Evolutionary conservation across 257 asterid species (phyloP), one percentile per base, ranked within the genome.

Genomic region (Hygrophila difformis): DNA sequence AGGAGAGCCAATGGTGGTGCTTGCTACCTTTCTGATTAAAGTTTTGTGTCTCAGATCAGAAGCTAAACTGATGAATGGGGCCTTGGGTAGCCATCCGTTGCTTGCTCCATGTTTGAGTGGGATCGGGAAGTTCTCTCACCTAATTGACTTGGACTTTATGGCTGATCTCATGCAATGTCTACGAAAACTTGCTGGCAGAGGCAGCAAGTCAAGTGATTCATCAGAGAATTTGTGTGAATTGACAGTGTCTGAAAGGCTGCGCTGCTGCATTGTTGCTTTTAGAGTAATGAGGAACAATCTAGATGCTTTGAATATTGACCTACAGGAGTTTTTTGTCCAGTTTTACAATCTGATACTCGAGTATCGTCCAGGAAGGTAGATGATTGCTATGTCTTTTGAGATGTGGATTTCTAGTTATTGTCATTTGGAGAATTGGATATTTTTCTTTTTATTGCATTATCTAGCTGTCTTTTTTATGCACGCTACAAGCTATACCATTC

Each of bases 181-280:
- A 61, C 64, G 94, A 55, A 79, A 70, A 78, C 96, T 91, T 59
- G 88, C 93, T 42, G 83, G 88, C 46, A 73, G 53, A 24, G 78
- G 76, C 35, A 54, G 57, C 54, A 68, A 60, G 59, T 43, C 22
- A 0, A 78, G 44, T 49, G 79, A 67, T 56, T 57, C 73, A 35
- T 60, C 75, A 12, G 79, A 51, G 65, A 71, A 54, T 47, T 55
- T 39, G 19, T 68, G 72, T 57, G 67, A 45, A 26, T 49, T 89
- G 56, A 79, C 93, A 18, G 88, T 85, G 39, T 67, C 88, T 6
- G 96, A 86, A 59, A 68, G 94, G 29, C 61, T 91, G 69, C 77
- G 78, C 14, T 91, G 98, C 75, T 91, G 98, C 75, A 79, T 91
- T 64, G 87, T 76, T 39, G 94, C 99, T 48, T 91, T 86, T 44